Conservation (phyloP, 2,329 filamentous ascomycete genomes). For the Apiospora koreana region DNA sequence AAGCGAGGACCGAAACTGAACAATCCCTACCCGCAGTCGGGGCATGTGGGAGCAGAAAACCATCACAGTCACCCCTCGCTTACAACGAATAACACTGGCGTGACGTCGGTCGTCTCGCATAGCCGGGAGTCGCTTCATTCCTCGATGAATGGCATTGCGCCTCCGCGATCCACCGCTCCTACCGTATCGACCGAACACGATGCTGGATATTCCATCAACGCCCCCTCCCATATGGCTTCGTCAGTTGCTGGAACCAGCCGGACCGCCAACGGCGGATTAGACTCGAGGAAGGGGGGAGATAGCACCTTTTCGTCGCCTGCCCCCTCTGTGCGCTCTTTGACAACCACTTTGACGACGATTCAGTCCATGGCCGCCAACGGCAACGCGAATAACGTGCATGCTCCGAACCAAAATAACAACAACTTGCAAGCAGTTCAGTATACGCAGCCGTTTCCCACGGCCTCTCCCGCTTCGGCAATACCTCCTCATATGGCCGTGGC, state of each 20-base stretch:
- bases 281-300: slow-evolving; percentile 69
- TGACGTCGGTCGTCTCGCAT: slow-evolving; percentile 52
- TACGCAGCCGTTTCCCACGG: slow-evolving; percentile 64
- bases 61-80: slow-evolving; percentile 55
- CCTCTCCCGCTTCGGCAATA: slow-evolving; percentile 69
- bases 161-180: slow-evolving; percentile 70
- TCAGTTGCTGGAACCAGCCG: slow-evolving; percentile 73
- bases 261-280: slow-evolving; percentile 66
- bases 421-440: slow-evolving; percentile 58
- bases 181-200: slow-evolving; percentile 85
- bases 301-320: slow-evolving; percentile 83
- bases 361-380: slow-evolving; percentile 60
- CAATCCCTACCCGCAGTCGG: slow-evolving; percentile 89
- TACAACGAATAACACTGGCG: slow-evolving; percentile 55
- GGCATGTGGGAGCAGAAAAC: slow-evolving; percentile 47
- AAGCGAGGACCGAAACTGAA: slow-evolving; percentile 70
- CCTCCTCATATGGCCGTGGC: slow-evolving; percentile 64
- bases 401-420: slow-evolving; percentile 41
- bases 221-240: slow-evolving; percentile 70
- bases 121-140: slow-evolving; percentile 63
- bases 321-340: slow-evolving; percentile 77
- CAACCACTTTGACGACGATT: slow-evolving; percentile 83
- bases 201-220: slow-evolving; percentile 70
- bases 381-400: slow-evolving; percentile 38
- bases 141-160: slow-evolving; percentile 58